Conservation (phyloP, 1,139 yeast genomes). For the Wickerhamiella pararugosa region DNA sequence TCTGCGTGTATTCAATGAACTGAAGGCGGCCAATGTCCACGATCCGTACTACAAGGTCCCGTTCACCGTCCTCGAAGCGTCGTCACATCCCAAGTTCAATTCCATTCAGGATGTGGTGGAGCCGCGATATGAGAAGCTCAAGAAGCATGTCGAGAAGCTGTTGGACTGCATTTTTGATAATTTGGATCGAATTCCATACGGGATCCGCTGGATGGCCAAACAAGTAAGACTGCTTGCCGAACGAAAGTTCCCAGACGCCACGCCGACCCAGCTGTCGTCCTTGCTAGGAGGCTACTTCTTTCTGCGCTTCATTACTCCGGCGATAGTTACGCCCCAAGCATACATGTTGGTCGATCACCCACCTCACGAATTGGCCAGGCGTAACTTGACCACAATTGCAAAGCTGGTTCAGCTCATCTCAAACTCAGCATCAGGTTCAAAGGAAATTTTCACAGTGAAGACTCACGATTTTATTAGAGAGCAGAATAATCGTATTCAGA, state of each 20-base stretch:
- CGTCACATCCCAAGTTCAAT: slow-evolving; percentile 23
- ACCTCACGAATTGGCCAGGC: slow-evolving; percentile 35
- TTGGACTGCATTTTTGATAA: slow-evolving; percentile 50
- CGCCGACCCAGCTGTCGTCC: slow-evolving; percentile 37
- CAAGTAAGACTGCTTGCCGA: slow-evolving; percentile 53
- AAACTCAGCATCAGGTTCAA: slow-evolving; percentile 34
- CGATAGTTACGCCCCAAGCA: slow-evolving; percentile 78
- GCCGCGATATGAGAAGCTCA: slow-evolving; percentile 25
- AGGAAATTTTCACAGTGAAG: slow-evolving; percentile 27
- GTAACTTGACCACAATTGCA: slow-evolving; percentile 69
- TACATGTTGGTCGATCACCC: slow-evolving; percentile 30
- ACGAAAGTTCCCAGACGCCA: slow-evolving; percentile 49
- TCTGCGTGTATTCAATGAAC: slow-evolving; percentile 25
- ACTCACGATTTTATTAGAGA: slow-evolving; percentile 23
- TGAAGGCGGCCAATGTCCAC: slow-evolving; percentile 14
- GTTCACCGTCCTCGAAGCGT: slow-evolving; percentile 18
- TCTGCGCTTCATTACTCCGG: slow-evolving; percentile 77
- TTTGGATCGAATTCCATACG: slow-evolving; percentile 45
- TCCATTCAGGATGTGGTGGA: slow-evolving; percentile 21
- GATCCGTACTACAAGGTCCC: slow-evolving; percentile 17
- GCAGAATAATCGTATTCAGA: slow-evolving; percentile 23
- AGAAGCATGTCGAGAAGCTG: slow-evolving; percentile 38
- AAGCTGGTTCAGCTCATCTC: slow-evolving; percentile 80
- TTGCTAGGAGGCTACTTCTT: slow-evolving; percentile 71
- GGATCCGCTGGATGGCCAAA: slow-evolving; percentile 60